Conservation (phyloP, 1,284 basidiomycete genomes). For the Tilletia setariae region DNA sequence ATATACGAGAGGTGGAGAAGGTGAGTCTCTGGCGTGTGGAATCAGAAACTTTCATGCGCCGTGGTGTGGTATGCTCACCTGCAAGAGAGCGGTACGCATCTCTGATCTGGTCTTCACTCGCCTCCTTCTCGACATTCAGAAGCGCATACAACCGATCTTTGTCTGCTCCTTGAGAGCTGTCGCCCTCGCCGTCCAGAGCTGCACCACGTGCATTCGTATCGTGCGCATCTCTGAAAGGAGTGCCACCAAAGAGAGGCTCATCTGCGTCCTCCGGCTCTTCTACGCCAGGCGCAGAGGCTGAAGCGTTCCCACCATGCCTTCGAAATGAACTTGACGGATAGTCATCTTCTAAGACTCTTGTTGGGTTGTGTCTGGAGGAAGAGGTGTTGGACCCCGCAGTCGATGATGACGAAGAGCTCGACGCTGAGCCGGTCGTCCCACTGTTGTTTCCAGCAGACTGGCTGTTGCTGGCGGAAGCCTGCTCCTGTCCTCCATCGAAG, state of each 20-base stretch:
- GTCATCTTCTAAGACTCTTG: neutral
- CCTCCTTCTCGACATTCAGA: conserved; percentile 66
- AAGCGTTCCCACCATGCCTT: no score
- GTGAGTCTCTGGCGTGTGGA: conserved; percentile 11
- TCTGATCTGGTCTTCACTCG: conserved; percentile 67
- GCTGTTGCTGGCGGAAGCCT: neutral
- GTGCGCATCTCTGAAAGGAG: conserved; percentile 33
- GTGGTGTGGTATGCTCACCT: conserved; percentile 28
- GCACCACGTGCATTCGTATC: neutral
- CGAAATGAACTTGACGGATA: neutral
- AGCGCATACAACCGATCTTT: conserved; percentile 53
- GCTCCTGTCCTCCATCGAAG: neutral
- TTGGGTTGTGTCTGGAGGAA: no score
- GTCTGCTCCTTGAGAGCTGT: conserved; percentile 10
- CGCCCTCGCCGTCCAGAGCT: neutral
- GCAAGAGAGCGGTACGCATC: conserved; percentile 70
- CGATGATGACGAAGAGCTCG: neutral
- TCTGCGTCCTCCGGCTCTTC: conserved; percentile 27
- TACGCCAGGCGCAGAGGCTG: neutral
- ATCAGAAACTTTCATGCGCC: neutral
- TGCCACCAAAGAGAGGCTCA: conserved; percentile 48
- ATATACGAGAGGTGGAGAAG: neutral
- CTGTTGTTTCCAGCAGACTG: neutral
- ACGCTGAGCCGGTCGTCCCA: neutral
- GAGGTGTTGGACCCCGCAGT: no score